Conservation (phyloP, 371 early-diverging fungal species). For the Mucor irregularis region DNA sequence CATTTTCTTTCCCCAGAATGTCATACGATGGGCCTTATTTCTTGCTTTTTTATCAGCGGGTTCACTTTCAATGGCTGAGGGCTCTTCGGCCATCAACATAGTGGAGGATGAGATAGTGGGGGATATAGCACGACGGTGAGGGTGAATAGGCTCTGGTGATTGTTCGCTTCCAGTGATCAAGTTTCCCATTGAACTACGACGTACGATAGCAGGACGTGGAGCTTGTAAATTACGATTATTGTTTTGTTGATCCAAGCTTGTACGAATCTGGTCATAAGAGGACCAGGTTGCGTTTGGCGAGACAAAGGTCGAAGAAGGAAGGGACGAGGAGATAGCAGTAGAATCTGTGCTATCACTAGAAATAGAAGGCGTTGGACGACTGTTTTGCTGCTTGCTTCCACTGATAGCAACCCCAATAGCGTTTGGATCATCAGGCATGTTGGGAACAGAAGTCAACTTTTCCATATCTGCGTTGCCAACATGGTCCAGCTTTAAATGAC, state of each 20-base stretch:
- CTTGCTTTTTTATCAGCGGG: constrained; percentile 40
- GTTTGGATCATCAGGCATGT: background rate
- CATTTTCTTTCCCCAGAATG: constrained; percentile 55
- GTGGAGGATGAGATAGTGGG: constrained; percentile 11
- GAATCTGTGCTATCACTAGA: constrained; percentile 19
- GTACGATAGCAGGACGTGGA: constrained; percentile 31
- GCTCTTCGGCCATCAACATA: background rate
- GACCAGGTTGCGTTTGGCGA: constrained; percentile 7
- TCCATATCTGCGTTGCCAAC: constrained; percentile 19
- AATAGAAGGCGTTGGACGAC: constrained; percentile 16
- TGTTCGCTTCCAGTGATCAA: constrained; percentile 19
- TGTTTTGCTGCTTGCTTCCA: background rate
- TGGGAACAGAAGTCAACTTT: constrained; percentile 17
- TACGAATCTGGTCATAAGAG: background rate
- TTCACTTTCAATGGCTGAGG: constrained; percentile 1
- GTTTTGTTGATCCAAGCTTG: constrained; percentile 6
- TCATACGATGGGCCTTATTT: constrained; percentile 52
- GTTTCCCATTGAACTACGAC: constrained; percentile 45
- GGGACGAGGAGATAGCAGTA: background rate
- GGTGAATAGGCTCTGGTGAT: background rate
- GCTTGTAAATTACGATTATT: constrained; percentile 18
- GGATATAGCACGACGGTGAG: constrained; percentile 13
- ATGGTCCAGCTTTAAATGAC: constrained; percentile 29
- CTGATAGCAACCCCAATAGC: constrained; percentile 3
- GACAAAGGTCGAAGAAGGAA: constrained; percentile 5